Conservation (phyloP, 2,329 filamentous ascomycete genomes). For the Aspergillus sp. region DNA sequence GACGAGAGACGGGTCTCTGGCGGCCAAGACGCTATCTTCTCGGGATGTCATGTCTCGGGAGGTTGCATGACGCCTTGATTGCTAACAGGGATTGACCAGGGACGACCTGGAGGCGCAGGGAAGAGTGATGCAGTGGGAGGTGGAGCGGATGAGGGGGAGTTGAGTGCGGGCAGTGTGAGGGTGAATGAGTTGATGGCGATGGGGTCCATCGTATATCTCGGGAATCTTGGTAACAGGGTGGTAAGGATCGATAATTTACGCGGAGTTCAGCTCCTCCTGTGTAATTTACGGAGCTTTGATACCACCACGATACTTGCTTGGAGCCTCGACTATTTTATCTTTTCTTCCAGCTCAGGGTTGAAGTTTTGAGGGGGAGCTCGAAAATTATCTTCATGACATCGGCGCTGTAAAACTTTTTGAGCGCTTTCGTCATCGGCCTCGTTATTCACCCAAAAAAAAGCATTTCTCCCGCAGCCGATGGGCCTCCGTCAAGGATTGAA, state of each 20-base stretch:
- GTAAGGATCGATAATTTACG: constrained; percentile 8
- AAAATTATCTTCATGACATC: not conserved
- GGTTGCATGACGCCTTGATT: constrained; percentile 34
- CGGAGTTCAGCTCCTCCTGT: not conserved
- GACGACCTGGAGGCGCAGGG: not conserved
- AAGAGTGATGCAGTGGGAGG: not conserved
- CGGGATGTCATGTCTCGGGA: constrained; percentile 44
- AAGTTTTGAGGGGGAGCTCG: not conserved
- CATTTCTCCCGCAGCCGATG: constrained; percentile 27
- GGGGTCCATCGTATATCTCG: not conserved
- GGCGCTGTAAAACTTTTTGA: no score
- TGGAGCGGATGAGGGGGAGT: not conserved
- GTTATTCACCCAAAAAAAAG: not conserved
- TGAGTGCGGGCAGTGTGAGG: constrained; percentile 1
- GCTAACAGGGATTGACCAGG: not conserved
- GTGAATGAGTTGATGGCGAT: constrained; percentile 4
- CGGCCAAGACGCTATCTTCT: constrained; percentile 47
- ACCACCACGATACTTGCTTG: not conserved
- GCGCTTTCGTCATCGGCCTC: not conserved
- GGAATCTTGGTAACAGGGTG: not conserved
- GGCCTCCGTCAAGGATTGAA: constrained; percentile 27
- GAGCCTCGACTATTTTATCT: not conserved
- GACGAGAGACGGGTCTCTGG: constrained; percentile 43
- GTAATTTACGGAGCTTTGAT: constrained; percentile 1
- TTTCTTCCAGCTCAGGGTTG: not conserved